Percentiles rank a stretch among this genome's conserved stretches.
Conservation (phyloP, 495 filamentous ascomycete genomes). For the Hypoxylon fragiforme region DNA sequence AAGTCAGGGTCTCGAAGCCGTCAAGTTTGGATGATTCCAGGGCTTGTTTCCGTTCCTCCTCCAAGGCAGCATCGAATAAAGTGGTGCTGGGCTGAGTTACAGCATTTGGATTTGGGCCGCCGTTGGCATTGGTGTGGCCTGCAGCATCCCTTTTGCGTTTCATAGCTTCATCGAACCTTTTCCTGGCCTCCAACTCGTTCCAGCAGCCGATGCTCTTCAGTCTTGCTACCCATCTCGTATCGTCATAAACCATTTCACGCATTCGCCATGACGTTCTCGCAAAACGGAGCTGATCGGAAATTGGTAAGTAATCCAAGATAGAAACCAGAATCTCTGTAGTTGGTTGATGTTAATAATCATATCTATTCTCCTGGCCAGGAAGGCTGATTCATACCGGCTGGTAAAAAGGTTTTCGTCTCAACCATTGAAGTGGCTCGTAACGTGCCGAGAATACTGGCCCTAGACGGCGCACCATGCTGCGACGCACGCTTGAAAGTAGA, state of each 20-base stretch:
- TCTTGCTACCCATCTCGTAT: slow-evolving; percentile 88
- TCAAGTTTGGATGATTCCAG: slow-evolving; percentile 37
- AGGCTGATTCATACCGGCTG: slow-evolving; percentile 63
- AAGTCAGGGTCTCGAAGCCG: slow-evolving; percentile 46
- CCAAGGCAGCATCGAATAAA: slow-evolving; percentile 68
- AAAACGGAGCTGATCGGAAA: slow-evolving; percentile 80
- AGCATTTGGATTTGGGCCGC: slow-evolving; percentile 18
- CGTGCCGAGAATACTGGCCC: slow-evolving; percentile 65
- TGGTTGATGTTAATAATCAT: slow-evolving; percentile 12
- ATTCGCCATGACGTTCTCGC: slow-evolving; percentile 87
- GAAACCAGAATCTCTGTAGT: slow-evolving; percentile 78
- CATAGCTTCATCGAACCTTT: slow-evolving; percentile 73
- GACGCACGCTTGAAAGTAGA: slow-evolving; percentile 66
- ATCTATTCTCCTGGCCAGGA: not conserved
- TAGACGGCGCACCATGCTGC: slow-evolving; percentile 49
- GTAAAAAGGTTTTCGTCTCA: slow-evolving; percentile 72
- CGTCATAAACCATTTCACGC: slow-evolving; percentile 99
- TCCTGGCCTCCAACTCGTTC: slow-evolving; percentile 86
- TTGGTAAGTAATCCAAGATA: slow-evolving; percentile 85
- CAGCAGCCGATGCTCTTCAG: slow-evolving; percentile 86
- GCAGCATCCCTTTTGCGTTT: slow-evolving; percentile 64
- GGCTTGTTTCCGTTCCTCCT: slow-evolving; percentile 55
- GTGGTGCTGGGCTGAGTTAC: slow-evolving; percentile 49
- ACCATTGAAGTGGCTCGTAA: slow-evolving; percentile 77
- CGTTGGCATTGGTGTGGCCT: slow-evolving; percentile 28